These are phyloP conservation scores for Epichloe gansuensis DNA, from an alignment of 2,329 filamentous ascomycete species.

Conservation along the genomic window DNA sequence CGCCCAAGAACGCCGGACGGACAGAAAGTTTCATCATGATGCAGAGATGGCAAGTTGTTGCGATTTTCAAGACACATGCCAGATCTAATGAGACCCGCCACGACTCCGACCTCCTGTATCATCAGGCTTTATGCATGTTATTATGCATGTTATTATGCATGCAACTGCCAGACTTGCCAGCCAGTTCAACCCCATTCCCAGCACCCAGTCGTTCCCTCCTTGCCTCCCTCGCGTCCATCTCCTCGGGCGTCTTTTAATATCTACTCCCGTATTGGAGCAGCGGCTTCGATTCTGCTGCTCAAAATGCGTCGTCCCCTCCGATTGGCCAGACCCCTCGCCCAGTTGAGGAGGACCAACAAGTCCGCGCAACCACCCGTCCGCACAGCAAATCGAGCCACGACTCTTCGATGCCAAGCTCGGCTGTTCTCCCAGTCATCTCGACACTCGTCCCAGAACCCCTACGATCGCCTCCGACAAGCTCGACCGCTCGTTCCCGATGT, in stretches of 20 bases:
- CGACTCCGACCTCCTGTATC: too few species aligned
- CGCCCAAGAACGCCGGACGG: too few species aligned
- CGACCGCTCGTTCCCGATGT: conserved; percentile 19
- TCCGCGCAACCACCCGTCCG: neutral
- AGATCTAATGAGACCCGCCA: too few species aligned
- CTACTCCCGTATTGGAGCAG: neutral
- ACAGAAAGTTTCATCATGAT: too few species aligned
- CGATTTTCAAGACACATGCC: too few species aligned
- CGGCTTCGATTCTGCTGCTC: neutral
- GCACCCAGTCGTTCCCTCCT: neutral
- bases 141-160: too few species aligned
- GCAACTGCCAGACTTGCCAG: neutral
- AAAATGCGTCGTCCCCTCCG: neutral
- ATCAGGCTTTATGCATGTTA: too few species aligned
- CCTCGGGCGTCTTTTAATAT: neutral
- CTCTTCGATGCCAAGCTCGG: neutral
- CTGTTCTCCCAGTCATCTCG: conserved; percentile 12
- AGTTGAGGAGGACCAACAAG: neutral
- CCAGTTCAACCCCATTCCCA: neutral
- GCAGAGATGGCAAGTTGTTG: too few species aligned
- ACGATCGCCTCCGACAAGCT: conserved; percentile 18
- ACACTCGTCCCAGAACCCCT: conserved; percentile 10
- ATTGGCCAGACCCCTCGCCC: neutral
- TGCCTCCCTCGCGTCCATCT: neutral
- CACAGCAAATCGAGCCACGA: neutral